Base-by-base conservation (phyloP, 805 yeast genomes). In the Wickerhamiella shivajii region DNA sequence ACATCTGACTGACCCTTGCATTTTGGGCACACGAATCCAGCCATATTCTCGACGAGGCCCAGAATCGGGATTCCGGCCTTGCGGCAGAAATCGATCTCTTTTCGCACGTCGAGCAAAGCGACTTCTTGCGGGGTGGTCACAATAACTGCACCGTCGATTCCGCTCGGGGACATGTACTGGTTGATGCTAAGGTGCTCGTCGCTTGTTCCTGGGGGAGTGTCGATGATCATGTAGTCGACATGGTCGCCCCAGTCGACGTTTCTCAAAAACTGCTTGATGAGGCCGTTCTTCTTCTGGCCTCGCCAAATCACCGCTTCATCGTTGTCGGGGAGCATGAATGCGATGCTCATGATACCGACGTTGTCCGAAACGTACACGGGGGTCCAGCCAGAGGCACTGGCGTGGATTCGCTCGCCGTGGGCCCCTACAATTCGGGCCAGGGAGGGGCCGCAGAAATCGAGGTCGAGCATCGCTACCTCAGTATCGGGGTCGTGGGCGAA, bases 121-220 rank as follows among this genome's bases (percentile, higher is more conserved):
- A 87, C 97, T 53, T 90, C 99, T 56, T 90, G 99, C 0, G 99
- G 98, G 0, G 98, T 90, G 0, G 98, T 87, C 22, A 90, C 90
- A 2, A 90, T 67, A 19, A 90, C 62, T 0, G 98, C 98, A 1
- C 99, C 99, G 52, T 87, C 96, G 2, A 90, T 74, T 0, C 95
- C 95, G 4, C 77, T 72, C 22, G 81, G 93, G 47, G 80, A 78
- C 67, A 90, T 61, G 50, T 80, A 85, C 33, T 79, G 74, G 20
- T 85, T 80, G 20, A 90, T 85, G 6, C 93, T 75, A 26, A 90
- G 65, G 56, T 90, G 99, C 53, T 90, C 99, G 56, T 90, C 99
- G 0, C 94, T 77, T 0, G 99, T 90, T 0, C 99, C 98, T 0
- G 99, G 99, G 0, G 98, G 99, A 0, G 99, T 90, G 49, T 90